Evolutionary conservation across 2,329 filamentous ascomycete genomes (phyloP), one percentile per base, ranked within the genome.

Genomic region (Aspergillus aculeatinus): DNA sequence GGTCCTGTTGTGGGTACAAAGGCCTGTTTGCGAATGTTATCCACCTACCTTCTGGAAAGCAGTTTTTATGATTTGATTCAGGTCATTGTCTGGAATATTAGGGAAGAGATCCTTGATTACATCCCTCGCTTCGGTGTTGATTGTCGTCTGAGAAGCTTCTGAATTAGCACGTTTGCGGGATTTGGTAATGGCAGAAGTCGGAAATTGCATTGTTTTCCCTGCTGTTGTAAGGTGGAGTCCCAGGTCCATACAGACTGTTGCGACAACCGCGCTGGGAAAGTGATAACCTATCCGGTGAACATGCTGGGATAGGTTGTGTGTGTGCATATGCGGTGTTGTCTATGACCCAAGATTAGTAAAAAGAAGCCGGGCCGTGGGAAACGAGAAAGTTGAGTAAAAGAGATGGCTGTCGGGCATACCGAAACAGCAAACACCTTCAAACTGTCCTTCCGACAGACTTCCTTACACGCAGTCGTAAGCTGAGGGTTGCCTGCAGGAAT

Each of bases 61-160:
- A 60, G 83, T 85, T 62, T 82, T 80, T 64, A 87, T 82, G 59
- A 88, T 87, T 55, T 81, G 77, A 51, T 82, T 77, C 10, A 87
- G 69, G 69, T 87, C 84, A 57, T 79, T 76, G 54, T 84, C 80
- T 2, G 85, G 86, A 27, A 88, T 87, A 61, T 83, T 85, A 4
- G 86, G 85, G 65, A 87, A 88, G 29, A 88, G 75, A 67, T 88
- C 86, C 62, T 79, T 82, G 53, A 89, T 82, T 11, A 84, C 83
- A 56, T 82, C 81, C 60, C 81, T 77, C 53, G 86, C 83, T 67
- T 86, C 81, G n/a, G 82, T 80, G 60, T 84, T 83, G 52, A 83
- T 80, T 14, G 79, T 81, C 33, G 77, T 70, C 72, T 80, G 74
- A 64, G 71, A 73, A 52, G 70, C 66, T 48, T 77, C 75, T 33